These are phyloP conservation scores for Auxenochlorella protothecoides DNA, from an alignment of 139 green algal genomes.

Conservation along the genomic window DNA sequence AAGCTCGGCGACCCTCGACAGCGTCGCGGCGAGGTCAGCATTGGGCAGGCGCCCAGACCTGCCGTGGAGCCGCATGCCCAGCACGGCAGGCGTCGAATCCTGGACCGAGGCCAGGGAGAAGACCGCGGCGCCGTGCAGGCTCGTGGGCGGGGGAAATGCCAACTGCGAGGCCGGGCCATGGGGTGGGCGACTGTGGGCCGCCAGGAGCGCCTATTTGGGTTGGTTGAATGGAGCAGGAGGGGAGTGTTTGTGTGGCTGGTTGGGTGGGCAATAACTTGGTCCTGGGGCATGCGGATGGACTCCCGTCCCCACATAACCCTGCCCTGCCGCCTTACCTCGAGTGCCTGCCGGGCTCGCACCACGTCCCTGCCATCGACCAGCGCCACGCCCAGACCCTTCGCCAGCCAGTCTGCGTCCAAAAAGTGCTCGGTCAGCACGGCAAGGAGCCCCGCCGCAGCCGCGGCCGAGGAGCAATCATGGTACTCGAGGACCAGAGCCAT, in stretches of 20 bases:
- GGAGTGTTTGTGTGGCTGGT: background rate
- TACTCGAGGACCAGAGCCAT: slow-evolving; percentile 6
- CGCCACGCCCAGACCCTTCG: slow-evolving; percentile 16
- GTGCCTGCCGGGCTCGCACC: background rate
- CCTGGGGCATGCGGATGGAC: background rate
- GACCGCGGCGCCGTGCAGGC: too few species aligned
- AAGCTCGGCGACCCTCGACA: slow-evolving; percentile 11
- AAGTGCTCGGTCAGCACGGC: slow-evolving; percentile 9
- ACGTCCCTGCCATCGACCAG: slow-evolving; percentile 8
- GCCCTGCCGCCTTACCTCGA: slow-evolving; percentile 2
- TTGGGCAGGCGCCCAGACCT: background rate
- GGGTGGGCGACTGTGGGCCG: too few species aligned
- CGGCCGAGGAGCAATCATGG: background rate
- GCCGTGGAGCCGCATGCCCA: background rate
- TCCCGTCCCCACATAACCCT: background rate
- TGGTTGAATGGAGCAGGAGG: too few species aligned
- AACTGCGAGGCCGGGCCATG: too few species aligned
- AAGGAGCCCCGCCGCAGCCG: background rate
- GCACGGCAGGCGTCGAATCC: background rate
- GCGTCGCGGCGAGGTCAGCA: slow-evolving; percentile 8
- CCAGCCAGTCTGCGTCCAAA: slow-evolving; percentile 11
- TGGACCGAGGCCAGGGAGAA: too few species aligned
- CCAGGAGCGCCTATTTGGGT: too few species aligned
- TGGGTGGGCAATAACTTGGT: background rate
- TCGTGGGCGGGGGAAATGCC: too few species aligned